Conservation (phyloP, 2,329 filamentous ascomycete genomes). For the Ceratocystis lukuohia region DNA sequence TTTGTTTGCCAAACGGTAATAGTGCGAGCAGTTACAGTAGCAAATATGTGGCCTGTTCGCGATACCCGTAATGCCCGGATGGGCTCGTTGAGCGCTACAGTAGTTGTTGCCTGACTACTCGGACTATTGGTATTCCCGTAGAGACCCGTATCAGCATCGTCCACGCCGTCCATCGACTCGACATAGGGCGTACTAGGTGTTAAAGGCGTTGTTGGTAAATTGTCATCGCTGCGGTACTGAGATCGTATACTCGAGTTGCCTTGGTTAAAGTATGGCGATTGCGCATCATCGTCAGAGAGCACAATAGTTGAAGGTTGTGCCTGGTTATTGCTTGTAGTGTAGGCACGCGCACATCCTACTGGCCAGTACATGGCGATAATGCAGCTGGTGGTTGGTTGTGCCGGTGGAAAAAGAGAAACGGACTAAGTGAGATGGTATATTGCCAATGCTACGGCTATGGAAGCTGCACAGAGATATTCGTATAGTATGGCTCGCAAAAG, state of each 20-base stretch:
- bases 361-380: conserved; percentile 66
- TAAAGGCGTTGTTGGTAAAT: conserved; percentile 34
- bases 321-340: conserved; percentile 59
- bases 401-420: background rate
- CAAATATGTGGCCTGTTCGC: conserved; percentile 68
- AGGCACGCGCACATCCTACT: conserved; percentile 69
- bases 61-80: conserved; percentile 66
- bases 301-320: conserved; percentile 37
- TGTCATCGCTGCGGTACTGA: conserved; percentile 17
- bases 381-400: background rate
- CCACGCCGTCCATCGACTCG: conserved; percentile 42
- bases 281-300: conserved; percentile 38
- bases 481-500: background rate
- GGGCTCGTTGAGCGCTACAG: conserved; percentile 35
- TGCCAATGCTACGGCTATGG: background rate
- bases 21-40: conserved; percentile 69
- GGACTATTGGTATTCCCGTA: background rate
- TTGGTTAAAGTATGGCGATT: conserved; percentile 24
- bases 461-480: background rate
- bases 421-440: background rate
- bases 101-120: conserved; percentile 20
- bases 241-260: conserved; percentile 13
- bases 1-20: conserved; percentile 96
- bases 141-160: conserved; percentile 24
- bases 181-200: conserved; percentile 46